Conservation (phyloP, 345 rosid species). For the Sisymbrium altissimum region DNA sequence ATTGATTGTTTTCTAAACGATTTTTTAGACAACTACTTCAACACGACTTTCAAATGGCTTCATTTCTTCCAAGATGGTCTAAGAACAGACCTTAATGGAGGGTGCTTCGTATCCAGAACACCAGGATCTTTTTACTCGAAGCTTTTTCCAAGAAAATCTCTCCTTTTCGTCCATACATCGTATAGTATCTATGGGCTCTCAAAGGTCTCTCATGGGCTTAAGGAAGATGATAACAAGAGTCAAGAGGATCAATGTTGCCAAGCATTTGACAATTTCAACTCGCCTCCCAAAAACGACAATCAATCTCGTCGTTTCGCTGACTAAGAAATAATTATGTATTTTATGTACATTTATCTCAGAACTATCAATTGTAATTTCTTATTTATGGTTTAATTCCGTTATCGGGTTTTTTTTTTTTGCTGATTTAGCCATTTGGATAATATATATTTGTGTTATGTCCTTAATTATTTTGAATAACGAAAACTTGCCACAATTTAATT, state of each 20-base stretch:
- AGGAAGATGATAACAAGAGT: not conserved
- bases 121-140: slow-evolving; percentile 43
- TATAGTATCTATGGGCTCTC: slow-evolving; percentile 17
- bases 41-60: slow-evolving; percentile 15
- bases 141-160: slow-evolving; percentile 28
- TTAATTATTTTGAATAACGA: too few relatives aligned
- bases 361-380: too few relatives aligned
- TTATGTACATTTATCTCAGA: too few relatives aligned
- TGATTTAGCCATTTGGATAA: too few relatives aligned
- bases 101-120: slow-evolving; percentile 28
- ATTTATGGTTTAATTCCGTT: too few relatives aligned
- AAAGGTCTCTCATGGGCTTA: not conserved
- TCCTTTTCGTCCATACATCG: slow-evolving; percentile 34
- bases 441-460: too few relatives aligned
- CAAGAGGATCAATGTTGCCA: not conserved
- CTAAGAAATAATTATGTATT: not conserved
- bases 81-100: not conserved
- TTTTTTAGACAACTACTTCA: slow-evolving; percentile 20
- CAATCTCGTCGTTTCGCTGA: not conserved
- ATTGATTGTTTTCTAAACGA: slow-evolving; percentile 6
- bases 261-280: not conserved
- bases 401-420: too few relatives aligned
- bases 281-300: not conserved
- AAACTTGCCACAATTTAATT: too few relatives aligned
- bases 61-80: not conserved